Evolutionary conservation across 2,329 filamentous ascomycete genomes (phyloP), one percentile per base, ranked within the genome.

Genomic region (Didymella pomorum): DNA sequence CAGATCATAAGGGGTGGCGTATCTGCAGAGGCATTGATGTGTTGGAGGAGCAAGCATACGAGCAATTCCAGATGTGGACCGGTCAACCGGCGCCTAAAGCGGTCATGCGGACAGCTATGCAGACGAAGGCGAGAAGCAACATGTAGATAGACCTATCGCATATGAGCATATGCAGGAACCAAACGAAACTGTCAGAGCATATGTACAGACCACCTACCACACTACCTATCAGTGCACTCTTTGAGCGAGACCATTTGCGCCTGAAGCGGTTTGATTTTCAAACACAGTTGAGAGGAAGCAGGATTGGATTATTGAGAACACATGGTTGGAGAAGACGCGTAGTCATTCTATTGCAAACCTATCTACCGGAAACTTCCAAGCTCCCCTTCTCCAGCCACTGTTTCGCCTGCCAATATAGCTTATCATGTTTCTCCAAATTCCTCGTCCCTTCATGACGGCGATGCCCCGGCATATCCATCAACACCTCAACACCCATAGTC

Each of bases 41-140:
- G 12, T 31, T 54, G 18, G 31, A 39, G n/a, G 42, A 54, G 43
- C 51, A 54, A n/a, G 51, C 51, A 16, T 54, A 46, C 21, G 51
- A 37, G 18, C 51, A 54, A 21, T 46, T 46, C 23, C 29, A 47
- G 20, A 43, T 54, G 23, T 54, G 51, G 51, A 51, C 47, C 6
- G 47, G 47, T 11, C 37, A 25, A 20, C 14, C 21, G 12, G 47
- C 47, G 33, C 47, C 47, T 5, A 28, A 39, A 33, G 26, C 21
- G 35, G 47, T n/a, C 23, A 50, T 50, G 47, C 47, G 47, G 18
- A 23, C 14, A 23, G 47, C 47, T 18, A 50, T 50, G 47, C 33
- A 28, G 14, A 31, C 16, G 23, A 50, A 50, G 29, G 47, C 23
- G 10, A 23, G 12, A 23, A 23, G 37, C 23, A 18, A n/a, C 12